These are phyloP conservation scores for Dacryopinax primogenitus DNA, from an alignment of 768 basidiomycete genomes.

Conservation along the genomic window DNA sequence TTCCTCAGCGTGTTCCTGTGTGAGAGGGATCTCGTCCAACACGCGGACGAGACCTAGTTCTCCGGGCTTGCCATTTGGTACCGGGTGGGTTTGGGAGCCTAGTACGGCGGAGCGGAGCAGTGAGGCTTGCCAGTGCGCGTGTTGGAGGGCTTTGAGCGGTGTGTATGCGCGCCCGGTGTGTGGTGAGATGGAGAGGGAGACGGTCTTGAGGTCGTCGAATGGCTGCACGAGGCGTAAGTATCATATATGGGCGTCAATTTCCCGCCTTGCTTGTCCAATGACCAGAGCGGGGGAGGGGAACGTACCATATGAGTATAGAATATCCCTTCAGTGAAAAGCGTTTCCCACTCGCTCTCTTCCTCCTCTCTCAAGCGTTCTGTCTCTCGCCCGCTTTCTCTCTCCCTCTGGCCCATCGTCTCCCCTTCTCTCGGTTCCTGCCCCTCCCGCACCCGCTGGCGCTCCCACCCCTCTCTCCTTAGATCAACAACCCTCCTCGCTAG, in stretches of 20 bases:
- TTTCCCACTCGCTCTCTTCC: conserved; percentile 59
- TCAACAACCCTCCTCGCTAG: conserved; percentile 66
- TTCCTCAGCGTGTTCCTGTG: conserved; percentile 20
- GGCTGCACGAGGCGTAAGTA: conserved; percentile 39
- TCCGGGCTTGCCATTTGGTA: conserved; percentile 10
- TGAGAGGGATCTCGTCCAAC: conserved; percentile 38
- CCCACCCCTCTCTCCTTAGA: conserved; percentile 37
- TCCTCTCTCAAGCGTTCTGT: no score
- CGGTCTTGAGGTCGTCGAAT: conserved; percentile 62
- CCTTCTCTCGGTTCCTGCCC: conserved; percentile 14
- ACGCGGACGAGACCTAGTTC: conserved; percentile 54
- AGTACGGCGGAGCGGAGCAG: conserved; percentile 28
- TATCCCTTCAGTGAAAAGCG: conserved; percentile 62
- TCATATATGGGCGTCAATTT: neutral
- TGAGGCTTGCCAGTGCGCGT: conserved; percentile 68
- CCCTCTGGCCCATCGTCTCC: conserved; percentile 31
- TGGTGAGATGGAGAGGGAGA: conserved; percentile 65
- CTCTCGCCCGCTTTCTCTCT: no score
- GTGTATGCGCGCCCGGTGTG: conserved; percentile 57
- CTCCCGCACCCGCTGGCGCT: neutral
- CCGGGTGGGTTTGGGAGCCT: neutral
- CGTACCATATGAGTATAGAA: conserved; percentile 79
- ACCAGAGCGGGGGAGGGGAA: conserved; percentile 13
- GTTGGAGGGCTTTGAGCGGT: conserved; percentile 51
- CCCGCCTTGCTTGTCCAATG: conserved; percentile 13